Conservation (phyloP, 2,329 filamentous ascomycete genomes). For the Apiospora aurea region DNA sequence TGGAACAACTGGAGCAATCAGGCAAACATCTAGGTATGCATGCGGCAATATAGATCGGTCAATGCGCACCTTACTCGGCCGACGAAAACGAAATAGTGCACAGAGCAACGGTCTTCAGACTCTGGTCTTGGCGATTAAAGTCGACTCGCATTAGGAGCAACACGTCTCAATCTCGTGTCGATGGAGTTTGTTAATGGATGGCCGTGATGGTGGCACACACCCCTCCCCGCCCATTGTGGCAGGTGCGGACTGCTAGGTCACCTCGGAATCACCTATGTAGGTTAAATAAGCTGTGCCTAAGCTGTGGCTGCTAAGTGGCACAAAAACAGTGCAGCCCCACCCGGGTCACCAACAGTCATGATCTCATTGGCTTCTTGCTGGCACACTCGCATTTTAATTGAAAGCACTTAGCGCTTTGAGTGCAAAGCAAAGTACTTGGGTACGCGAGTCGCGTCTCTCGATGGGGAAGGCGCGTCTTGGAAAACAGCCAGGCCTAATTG, state of each 20-base stretch:
- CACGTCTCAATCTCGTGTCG: neutral
- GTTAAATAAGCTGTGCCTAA: neutral
- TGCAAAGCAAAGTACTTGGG: constrained; percentile 1
- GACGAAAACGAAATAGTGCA: no score
- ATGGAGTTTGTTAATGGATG: neutral
- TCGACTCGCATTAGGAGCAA: neutral
- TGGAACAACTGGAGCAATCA: neutral
- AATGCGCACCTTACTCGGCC: no score
- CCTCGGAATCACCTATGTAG: no score
- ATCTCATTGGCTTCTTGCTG: constrained; percentile 15
- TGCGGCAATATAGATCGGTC: no score
- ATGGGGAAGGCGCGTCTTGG: constrained; percentile 13
- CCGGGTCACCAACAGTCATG: neutral
- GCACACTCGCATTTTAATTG: neutral
- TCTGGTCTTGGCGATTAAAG: neutral
- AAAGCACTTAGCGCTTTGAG: constrained; percentile 14
- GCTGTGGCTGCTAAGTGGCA: constrained; percentile 9
- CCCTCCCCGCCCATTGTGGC: neutral
- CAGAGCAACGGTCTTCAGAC: no score
- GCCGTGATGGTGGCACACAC: neutral
- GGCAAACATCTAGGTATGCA: neutral
- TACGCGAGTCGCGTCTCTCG: constrained; percentile 19
- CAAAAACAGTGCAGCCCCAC: neutral
- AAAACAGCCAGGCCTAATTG: constrained; percentile 17
- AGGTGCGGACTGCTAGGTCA: neutral